phyloP scores from a whole-genome alignment of 441 rosid genomes.

The Macaranga tanarius region DNA sequence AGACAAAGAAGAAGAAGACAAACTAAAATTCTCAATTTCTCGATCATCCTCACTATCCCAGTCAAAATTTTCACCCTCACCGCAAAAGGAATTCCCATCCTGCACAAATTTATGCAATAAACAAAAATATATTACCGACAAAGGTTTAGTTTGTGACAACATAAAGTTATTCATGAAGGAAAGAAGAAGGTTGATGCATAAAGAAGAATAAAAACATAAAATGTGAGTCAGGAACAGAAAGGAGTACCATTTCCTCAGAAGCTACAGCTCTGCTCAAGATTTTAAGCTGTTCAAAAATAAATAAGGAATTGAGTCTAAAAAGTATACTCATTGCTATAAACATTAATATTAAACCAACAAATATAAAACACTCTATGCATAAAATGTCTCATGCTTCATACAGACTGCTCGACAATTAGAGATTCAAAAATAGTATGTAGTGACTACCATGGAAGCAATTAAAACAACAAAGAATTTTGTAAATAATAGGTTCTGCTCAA shows the following conservation, averaged over 20 bases:
- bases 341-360: not conserved
- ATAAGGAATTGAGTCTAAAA: not conserved
- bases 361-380: not conserved
- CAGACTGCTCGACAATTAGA: not conserved
- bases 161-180: not conserved
- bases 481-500: not conserved
- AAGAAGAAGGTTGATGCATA: not conserved
- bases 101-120: slow-evolving; percentile 24
- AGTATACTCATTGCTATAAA: not conserved
- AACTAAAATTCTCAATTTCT: slow-evolving; percentile 44
- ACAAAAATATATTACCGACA: not conserved
- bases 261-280: slow-evolving; percentile 14
- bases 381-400: not conserved
- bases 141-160: not conserved
- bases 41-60: slow-evolving; percentile 73
- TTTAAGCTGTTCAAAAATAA: slow-evolving; percentile 31
- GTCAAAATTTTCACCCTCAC: slow-evolving; percentile 38
- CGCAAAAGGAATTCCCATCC: slow-evolving; percentile 41
- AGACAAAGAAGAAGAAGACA: slow-evolving; percentile 31
- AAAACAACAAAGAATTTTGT: not conserved
- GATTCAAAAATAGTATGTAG: not conserved
- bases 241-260: slow-evolving; percentile 33
- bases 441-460: not conserved
- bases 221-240: not conserved
- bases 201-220: not conserved